Conservation (phyloP, 768 basidiomycete genomes). For the Mycena crocata region DNA sequence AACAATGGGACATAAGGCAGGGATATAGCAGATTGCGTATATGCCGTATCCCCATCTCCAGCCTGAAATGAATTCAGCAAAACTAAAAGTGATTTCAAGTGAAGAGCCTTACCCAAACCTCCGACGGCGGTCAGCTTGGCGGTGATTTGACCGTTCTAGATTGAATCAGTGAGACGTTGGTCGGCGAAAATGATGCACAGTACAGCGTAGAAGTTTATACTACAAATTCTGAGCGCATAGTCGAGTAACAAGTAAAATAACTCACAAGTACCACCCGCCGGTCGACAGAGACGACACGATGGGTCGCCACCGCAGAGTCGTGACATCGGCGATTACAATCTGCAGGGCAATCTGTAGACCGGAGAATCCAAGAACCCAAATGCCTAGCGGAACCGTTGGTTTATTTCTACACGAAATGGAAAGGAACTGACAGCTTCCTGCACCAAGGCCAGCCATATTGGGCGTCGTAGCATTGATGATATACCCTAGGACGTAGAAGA, state of each 20-base stretch:
- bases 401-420: neutral
- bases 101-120: slow-evolving; percentile 43
- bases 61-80: slow-evolving; percentile 28
- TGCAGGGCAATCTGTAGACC: slow-evolving; percentile 60
- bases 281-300: slow-evolving; percentile 47
- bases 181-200: slow-evolving; percentile 45
- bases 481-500: slow-evolving; percentile 34
- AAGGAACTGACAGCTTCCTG: slow-evolving; percentile 43
- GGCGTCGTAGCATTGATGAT: slow-evolving; percentile 32
- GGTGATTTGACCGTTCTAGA: slow-evolving; percentile 53
- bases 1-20: slow-evolving; percentile 10
- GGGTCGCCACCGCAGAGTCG: slow-evolving; percentile 51
- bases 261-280: slow-evolving; percentile 38
- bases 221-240: slow-evolving; percentile 50
- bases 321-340: slow-evolving; percentile 57
- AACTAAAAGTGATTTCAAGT: neutral
- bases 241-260: slow-evolving; percentile 47
- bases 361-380: slow-evolving; percentile 39
- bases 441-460: slow-evolving; percentile 35
- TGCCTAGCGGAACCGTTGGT: slow-evolving; percentile 26
- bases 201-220: slow-evolving; percentile 44
- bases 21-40: slow-evolving; percentile 33
- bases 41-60: slow-evolving; percentile 55
- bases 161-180: slow-evolving; percentile 50
- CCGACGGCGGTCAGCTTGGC: slow-evolving; percentile 47